Base-by-base conservation (phyloP, 768 basidiomycete genomes). In the Rhodocollybia butyracea region DNA sequence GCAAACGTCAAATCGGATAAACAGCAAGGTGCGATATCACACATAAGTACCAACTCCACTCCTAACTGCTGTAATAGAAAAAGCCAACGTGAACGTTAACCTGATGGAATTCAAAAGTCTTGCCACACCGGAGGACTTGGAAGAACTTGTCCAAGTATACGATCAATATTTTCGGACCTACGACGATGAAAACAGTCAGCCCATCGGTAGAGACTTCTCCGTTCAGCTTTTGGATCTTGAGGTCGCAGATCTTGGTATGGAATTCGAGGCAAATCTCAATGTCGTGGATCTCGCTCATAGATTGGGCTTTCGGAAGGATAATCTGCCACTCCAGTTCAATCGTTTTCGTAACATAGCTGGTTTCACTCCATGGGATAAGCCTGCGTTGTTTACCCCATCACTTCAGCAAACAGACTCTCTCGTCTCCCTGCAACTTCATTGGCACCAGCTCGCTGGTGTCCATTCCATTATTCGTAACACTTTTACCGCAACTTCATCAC, bases 371-470 rank as follows among this genome's bases (percentile, higher is more conserved):
- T 53, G 51, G 51, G 40, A 53, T 29, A 26, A 26, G 6, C 27
- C 27, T 8, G 8, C 5, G 29, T n/a, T 13, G 6, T 46, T 46
- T 46, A 5, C 15, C 7, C 19, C 31, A 30, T 38, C 19, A 12
- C n/a, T n/a, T 10, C 19, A 6, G 5, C 3, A 17, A 17, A 10
- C 48, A 5, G 29, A 39, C 19, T 19, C 30, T 26, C 51, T 53
- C 5, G 5, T 13, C 19, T 40, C 39, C 10, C 51, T 53, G 21
- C 3, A 10, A 3, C 40, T 53, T 13, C 40, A 53, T 31, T 53
- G 51, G 51, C 51, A 53, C 29, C 51, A 53, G 29, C 39, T 41
- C 7, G 40, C 51, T 5, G 51, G 26, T 11, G 39, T 53, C 15
- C 51, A 53, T 19, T 53, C 40, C 8, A 53, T 53, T 12, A 6